Evolutionary conservation across 768 basidiomycete genomes (phyloP), one percentile per base, ranked within the genome.

Genomic region (Porpolomopsis calyptriformis): DNA sequence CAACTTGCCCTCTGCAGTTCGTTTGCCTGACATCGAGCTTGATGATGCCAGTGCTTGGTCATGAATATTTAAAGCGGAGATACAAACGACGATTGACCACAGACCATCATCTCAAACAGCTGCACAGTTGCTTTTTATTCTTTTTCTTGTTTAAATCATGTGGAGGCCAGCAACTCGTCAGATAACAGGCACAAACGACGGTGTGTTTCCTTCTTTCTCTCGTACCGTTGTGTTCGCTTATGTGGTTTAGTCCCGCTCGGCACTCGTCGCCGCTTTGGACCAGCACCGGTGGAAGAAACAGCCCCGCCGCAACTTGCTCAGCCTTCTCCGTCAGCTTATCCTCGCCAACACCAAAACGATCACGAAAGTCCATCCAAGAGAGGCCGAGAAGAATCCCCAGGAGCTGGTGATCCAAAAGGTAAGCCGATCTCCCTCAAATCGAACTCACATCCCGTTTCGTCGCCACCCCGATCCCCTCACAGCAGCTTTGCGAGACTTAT

Each of bases 171-270:
- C 88, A 52, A 88, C 88, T 47, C 80, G 80, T 54, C 83, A 89
- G 65, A 85, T 92, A 23, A 87, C 87, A 31, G 92, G 91, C 47
- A 93, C 91, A 18, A 96, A 96, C 55, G 91, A 94, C 37, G 85
- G 90, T 87, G 31, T 56, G 78, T 66, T 25, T 36, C 4, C 45
- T 16, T 29, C 40, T 52, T 34, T 48, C 40, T 39, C 22, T 25
- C 45, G 49, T 47, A 34, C 43, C 14, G 27, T 36, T 31, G 36
- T 51, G 34, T 48, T n/a, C n/a, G n/a, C n/a, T n/a, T n/a, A n/a
- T 49, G 52, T 52, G 63, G 58, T 51, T 24, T 52, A 81, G 83
- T 79, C 55, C 92, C 92, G 1, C 77, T 96, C 48, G 89, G 87
- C 42, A 76, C 80, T 56, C 83, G 86, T 58, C 85, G 92, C 59